Percentiles rank a stretch among this genome's conserved stretches.
Conservation (phyloP, 2,329 filamentous ascomycete genomes). For the Penicillium sp. region DNA sequence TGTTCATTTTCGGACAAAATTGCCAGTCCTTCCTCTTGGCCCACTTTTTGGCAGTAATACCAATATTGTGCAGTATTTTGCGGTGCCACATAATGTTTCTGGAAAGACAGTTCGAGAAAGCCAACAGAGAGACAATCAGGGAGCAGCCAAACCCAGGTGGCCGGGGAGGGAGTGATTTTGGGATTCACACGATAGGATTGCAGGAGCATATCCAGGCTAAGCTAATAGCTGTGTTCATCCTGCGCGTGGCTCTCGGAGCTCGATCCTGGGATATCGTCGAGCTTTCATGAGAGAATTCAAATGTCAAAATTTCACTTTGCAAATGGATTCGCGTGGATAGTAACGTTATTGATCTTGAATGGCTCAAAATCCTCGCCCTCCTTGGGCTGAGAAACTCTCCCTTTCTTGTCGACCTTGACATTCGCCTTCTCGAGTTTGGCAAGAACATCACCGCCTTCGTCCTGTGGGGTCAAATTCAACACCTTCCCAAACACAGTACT, state of each 20-base stretch:
- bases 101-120: neutral
- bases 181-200: neutral
- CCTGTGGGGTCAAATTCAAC: constrained; percentile 44
- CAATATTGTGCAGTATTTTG: neutral
- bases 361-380: constrained; percentile 47
- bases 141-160: no score
- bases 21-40: neutral
- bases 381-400: constrained; percentile 50
- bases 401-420: constrained; percentile 62
- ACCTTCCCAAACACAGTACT: constrained; percentile 66
- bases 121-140: neutral
- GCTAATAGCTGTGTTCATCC: constrained; percentile 3
- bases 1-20: neutral
- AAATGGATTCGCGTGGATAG: constrained; percentile 64
- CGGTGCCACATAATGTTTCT: neutral
- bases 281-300: neutral
- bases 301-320: constrained; percentile 46
- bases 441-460: constrained; percentile 46
- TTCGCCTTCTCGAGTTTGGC: constrained; percentile 59
- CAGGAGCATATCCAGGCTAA: neutral
- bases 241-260: neutral
- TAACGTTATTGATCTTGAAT: constrained; percentile 55
- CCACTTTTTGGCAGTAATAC: neutral
- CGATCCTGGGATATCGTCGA: neutral
- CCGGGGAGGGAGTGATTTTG: no score